Base-by-base conservation (phyloP, 352 stramenopile genomes). In the Nothophytophthora sp. region DNA sequence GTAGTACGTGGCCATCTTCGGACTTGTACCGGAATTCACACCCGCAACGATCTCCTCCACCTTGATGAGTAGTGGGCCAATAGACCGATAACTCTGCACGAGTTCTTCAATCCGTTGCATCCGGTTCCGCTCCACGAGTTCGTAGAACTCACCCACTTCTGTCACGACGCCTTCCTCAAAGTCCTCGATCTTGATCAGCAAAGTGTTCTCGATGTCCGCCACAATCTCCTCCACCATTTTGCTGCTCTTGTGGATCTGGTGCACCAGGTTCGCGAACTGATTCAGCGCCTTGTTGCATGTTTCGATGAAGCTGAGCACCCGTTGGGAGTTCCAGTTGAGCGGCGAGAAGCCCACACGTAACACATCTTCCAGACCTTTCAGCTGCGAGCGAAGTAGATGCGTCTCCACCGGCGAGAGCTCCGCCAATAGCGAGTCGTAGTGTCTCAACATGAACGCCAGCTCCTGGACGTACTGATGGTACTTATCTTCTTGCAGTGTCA, bases 281-380 rank as follows among this genome's bases (percentile, higher is more conserved):
- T 96, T 96, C 3, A 98, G 61, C 0, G 92, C 83, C 50, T 96
- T 96, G 51, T 94, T 93, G 58, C 87, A 96, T 39, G 89, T 84
- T 36, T 98, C 93, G 32, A 98, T 97, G 60, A 98, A 98, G 29
- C 81, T 92, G 18, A 95, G 53, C n/a, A 99, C 96, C 23, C 96
- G 93, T 64, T 98, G 94, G 3, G 93, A 98, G 50, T 97, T 98
- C 95, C 95, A 99, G 61, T 99, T 99, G 8, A 98, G 68, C 24
- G 95, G 93, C 4, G 92, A 96, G 55, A 98, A 98, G 0, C 95
- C 95, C 2, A 91, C 79, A 6, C 81, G 84, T 1, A 97, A 50
- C 1, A 89, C 85, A 33, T 94, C 81, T 29, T 96, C 83, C 0
- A 98, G 67, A 16, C 93, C 81, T 33, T 94, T 93, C 7, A 98